phyloP scores from a whole-genome alignment of 768 basidiomycete genomes.

The Cyathus striatus region DNA sequence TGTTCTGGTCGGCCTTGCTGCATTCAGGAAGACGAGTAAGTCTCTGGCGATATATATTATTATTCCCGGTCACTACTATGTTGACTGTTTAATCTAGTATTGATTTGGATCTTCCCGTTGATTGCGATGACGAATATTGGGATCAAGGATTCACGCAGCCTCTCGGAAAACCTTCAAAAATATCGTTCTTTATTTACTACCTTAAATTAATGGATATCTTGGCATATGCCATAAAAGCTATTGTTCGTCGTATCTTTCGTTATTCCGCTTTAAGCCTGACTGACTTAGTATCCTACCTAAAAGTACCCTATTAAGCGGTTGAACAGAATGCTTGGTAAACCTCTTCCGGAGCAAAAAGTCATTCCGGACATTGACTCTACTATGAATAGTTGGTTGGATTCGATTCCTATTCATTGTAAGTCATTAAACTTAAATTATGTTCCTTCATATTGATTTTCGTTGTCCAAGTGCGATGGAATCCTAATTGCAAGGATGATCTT shows the following conservation, averaged over 20 bases:
- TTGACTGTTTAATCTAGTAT: slow-evolving; percentile 41
- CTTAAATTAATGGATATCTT: slow-evolving; percentile 58
- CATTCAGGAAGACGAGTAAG: slow-evolving; percentile 74
- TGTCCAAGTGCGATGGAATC: slow-evolving; percentile 41
- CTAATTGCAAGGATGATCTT: slow-evolving; percentile 25
- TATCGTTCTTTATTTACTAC: slow-evolving; percentile 52
- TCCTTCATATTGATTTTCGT: too few species aligned
- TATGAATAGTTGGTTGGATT: slow-evolving; percentile 71
- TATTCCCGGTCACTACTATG: neutral
- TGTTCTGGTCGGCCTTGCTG: slow-evolving; percentile 63
- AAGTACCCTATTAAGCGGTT: slow-evolving; percentile 73
- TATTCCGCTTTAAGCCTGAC: too few species aligned
- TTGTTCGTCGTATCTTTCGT: too few species aligned
- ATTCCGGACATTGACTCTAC: slow-evolving; percentile 72
- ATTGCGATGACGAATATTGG: slow-evolving; percentile 74
- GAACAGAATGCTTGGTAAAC: slow-evolving; percentile 39
- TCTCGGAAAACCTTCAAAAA: slow-evolving; percentile 42
- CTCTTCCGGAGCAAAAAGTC: slow-evolving; percentile 54
- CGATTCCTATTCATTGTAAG: slow-evolving; percentile 53
- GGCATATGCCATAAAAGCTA: slow-evolving; percentile 52
- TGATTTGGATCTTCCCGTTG: slow-evolving; percentile 61
- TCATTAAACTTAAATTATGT: too few species aligned
- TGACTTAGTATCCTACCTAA: too few species aligned
- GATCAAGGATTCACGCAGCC: slow-evolving; percentile 63
- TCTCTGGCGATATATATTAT: slow-evolving; percentile 16